These are phyloP conservation scores for Mentha longifolia DNA, from an alignment of 257 asterid genomes.

Conservation along the genomic window DNA sequence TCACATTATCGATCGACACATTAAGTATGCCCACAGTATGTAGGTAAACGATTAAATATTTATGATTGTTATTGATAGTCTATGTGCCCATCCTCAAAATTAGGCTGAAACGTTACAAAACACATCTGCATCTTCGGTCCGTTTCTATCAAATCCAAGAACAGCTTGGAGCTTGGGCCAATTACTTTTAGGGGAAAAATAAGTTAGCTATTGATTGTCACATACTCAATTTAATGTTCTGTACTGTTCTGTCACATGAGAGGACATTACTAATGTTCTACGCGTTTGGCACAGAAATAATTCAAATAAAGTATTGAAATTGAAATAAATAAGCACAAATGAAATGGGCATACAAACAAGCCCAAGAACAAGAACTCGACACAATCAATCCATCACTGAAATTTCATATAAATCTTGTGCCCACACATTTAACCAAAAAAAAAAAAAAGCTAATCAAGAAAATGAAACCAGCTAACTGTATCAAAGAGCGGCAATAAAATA, in stretches of 20 bases:
- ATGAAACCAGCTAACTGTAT: neutral
- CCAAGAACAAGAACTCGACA: neutral
- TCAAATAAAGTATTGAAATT: neutral
- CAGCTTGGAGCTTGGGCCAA: slow-evolving; percentile 12
- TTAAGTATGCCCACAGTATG: too few species aligned
- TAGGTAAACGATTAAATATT: too few species aligned
- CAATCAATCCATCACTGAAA: neutral
- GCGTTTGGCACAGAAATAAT: neutral
- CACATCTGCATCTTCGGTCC: neutral
- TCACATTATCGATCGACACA: too few species aligned
- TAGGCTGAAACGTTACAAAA: neutral
- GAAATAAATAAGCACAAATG: neutral
- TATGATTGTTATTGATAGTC: neutral
- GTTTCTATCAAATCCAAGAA: slow-evolving; percentile 19
- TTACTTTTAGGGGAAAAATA: neutral
- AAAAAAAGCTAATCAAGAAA: neutral
- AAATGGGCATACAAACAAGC: neutral
- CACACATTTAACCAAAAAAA: neutral
- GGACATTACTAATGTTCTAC: slow-evolving; percentile 2
- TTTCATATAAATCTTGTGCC: neutral
- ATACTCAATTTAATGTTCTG: neutral
- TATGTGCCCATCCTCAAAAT: neutral
- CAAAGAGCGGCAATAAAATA: slow-evolving; percentile 16
- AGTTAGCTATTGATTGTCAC: neutral
- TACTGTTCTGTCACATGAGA: neutral